Evolutionary conservation across 2,329 filamentous ascomycete species (phyloP).

Genomic region (Aspergillus texensis): DNA sequence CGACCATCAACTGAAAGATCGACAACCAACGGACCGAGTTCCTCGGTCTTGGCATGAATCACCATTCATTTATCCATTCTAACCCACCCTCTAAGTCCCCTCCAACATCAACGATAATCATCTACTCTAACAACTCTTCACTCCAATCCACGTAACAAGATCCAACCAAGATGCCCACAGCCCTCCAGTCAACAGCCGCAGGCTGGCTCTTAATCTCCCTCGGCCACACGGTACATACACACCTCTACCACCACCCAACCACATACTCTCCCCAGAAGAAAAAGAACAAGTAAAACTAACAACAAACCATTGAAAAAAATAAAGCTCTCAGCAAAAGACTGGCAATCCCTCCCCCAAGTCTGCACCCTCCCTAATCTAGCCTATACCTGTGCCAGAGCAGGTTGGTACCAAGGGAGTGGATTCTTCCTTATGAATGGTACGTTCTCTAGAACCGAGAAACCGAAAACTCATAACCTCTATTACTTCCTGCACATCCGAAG

Average conservation of each 20-base stretch:
- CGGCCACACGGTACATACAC: constrained; percentile 20
- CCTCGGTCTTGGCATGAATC: not conserved
- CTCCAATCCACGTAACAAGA: not conserved
- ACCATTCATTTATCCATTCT: not conserved
- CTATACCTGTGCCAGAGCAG: constrained; percentile 25
- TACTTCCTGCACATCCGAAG: no score
- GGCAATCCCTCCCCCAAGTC: constrained; percentile 23
- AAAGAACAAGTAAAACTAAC: constrained; percentile 5
- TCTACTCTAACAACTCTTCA: not conserved
- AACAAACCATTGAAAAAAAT: not conserved
- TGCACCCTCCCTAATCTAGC: constrained; percentile 24
- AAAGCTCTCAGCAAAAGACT: constrained; percentile 20
- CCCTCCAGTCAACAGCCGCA: constrained; percentile 17
- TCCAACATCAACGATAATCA: not conserved
- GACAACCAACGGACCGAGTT: not conserved
- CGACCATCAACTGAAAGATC: not conserved
- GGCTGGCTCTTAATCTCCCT: constrained; percentile 23
- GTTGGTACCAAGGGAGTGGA: constrained; percentile 31
- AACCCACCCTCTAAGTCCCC: not conserved
- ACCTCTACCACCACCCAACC: not conserved
- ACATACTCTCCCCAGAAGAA: not conserved
- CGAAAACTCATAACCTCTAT: no score
- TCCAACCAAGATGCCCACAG: constrained; percentile 12
- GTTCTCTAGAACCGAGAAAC: not conserved
- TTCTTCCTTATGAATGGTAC: constrained; percentile 27